These are phyloP conservation scores for Beauveria asiatica DNA, from an alignment of 2,329 filamentous ascomycete species.

Conservation along the genomic window DNA sequence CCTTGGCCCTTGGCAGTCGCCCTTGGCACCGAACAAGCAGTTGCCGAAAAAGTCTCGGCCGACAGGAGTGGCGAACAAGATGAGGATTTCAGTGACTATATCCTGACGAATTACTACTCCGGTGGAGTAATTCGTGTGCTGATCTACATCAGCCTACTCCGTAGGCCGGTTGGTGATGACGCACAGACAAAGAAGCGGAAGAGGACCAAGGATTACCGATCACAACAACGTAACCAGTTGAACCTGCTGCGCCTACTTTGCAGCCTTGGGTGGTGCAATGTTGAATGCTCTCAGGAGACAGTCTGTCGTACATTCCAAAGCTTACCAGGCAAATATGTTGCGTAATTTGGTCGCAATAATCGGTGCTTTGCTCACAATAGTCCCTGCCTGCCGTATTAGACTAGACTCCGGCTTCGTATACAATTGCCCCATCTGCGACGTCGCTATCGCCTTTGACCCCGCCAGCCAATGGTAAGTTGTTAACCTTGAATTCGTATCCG, in stretches of 20 bases:
- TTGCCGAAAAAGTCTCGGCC: neutral
- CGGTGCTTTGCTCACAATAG: neutral
- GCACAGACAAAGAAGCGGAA: neutral
- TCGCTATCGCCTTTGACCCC: neutral
- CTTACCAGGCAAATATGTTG: neutral
- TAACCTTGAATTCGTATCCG: neutral
- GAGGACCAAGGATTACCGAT: too few species aligned
- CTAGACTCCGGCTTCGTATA: neutral
- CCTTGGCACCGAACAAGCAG: neutral
- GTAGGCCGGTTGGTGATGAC: neutral
- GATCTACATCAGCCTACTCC: neutral
- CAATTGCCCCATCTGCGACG: neutral
- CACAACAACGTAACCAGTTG: too few species aligned
- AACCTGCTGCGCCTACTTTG: too few species aligned
- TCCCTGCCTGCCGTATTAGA: neutral
- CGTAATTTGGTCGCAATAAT: neutral
- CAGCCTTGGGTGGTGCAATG: too few species aligned
- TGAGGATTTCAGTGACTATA: too few species aligned
- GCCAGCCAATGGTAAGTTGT: neutral
- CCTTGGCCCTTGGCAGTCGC: neutral
- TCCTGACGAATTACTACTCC: neutral
- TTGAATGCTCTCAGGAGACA: too few species aligned
- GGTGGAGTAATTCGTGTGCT: neutral
- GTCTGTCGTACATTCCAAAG: too few species aligned
- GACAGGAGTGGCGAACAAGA: neutral